Percentiles rank a stretch among this genome's conserved stretches.
Conservation (phyloP, 441 rosid genomes). For the Croton setiger region DNA sequence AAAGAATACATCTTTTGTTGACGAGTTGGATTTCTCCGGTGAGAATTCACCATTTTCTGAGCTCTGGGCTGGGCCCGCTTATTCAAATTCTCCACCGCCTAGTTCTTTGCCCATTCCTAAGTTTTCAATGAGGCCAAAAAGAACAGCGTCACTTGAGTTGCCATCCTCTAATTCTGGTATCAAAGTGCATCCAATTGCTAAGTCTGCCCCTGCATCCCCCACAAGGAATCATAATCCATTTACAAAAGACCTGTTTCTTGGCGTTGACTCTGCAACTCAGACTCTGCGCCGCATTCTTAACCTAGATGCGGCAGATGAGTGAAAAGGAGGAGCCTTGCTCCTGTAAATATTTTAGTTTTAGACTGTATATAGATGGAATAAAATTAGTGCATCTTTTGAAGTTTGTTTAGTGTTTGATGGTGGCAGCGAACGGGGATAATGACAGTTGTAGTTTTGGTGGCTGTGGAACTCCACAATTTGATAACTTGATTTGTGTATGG, state of each 20-base stretch:
- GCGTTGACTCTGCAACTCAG: constrained; percentile 76
- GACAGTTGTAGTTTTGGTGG: constrained; percentile 30
- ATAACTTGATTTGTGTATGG: constrained; percentile 8
- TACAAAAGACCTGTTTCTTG: constrained; percentile 40
- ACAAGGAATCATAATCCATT: constrained; percentile 44
- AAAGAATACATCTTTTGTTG: constrained; percentile 30
- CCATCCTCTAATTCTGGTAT: constrained; percentile 36
- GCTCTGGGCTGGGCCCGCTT: constrained; percentile 97
- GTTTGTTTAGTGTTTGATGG: constrained; percentile 23
- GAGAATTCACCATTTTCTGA: constrained; percentile 56
- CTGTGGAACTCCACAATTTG: constrained; percentile 21
- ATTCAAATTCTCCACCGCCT: constrained; percentile 91
- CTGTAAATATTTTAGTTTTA: constrained; percentile 51
- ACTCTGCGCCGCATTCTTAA: constrained; percentile 92
- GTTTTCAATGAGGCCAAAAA: constrained; percentile 63
- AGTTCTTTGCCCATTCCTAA: constrained; percentile 89
- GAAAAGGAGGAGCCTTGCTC: constrained; percentile 40
- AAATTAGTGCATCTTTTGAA: constrained; percentile 25
- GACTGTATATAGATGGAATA: constrained; percentile 55
- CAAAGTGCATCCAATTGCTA: constrained; percentile 48
- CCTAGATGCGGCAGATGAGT: constrained; percentile 60
- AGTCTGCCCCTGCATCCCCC: constrained; percentile 93
- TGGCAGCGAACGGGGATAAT: constrained; percentile 4
- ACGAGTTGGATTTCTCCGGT: constrained; percentile 34
- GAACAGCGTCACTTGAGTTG: constrained; percentile 59